Percentiles rank a stretch among this genome's conserved stretches.
phyloP scores from a whole-genome alignment of 2,329 filamentous ascomycete genomes.

The Knoxdaviesia capensis region DNA sequence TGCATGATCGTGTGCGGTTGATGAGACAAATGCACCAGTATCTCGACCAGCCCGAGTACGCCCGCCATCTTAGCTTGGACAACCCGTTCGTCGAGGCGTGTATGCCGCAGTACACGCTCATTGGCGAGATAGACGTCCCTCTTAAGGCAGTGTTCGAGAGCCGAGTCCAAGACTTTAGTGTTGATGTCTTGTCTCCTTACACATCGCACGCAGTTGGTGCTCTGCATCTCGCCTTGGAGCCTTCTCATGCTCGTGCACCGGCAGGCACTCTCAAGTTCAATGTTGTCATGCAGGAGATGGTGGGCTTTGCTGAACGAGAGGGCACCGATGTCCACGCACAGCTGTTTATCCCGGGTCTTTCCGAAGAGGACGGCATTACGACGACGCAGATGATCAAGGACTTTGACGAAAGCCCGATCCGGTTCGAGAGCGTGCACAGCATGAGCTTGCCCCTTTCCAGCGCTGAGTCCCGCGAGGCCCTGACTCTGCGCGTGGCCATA shows the following conservation, averaged over 20 bases:
- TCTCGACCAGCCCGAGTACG: conserved; percentile 83
- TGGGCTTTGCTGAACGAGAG: conserved; percentile 88
- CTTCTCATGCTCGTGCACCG: conserved; percentile 79
- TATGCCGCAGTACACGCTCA: conserved; percentile 78
- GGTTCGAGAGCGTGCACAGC: conserved; percentile 94
- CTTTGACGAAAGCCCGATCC: conserved; percentile 81
- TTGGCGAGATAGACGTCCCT: conserved; percentile 86
- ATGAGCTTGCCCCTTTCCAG: conserved; percentile 81
- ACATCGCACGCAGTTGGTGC: conserved; percentile 83
- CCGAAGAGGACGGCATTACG: conserved; percentile 76
- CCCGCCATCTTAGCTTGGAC: conserved; percentile 77
- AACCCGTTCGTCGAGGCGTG: conserved; percentile 86
- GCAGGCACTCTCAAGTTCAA: conserved; percentile 93
- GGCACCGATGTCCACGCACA: conserved; percentile 91
- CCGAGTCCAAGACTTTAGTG: conserved; percentile 77
- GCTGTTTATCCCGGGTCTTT: conserved; percentile 82
- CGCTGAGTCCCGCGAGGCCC: conserved; percentile 33
- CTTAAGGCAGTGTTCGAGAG: conserved; percentile 86
- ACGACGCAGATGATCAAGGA: conserved; percentile 87
- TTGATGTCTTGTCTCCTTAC: conserved; percentile 83
- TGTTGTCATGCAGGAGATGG: conserved; percentile 90
- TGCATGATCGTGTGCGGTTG: conserved; percentile 65
- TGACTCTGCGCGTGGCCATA: conserved; percentile 67
- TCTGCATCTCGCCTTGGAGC: conserved; percentile 76
- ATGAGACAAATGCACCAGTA: conserved; percentile 98